Evolutionary conservation across 768 basidiomycete genomes (phyloP).

Genomic region (Russula abietina): DNA sequence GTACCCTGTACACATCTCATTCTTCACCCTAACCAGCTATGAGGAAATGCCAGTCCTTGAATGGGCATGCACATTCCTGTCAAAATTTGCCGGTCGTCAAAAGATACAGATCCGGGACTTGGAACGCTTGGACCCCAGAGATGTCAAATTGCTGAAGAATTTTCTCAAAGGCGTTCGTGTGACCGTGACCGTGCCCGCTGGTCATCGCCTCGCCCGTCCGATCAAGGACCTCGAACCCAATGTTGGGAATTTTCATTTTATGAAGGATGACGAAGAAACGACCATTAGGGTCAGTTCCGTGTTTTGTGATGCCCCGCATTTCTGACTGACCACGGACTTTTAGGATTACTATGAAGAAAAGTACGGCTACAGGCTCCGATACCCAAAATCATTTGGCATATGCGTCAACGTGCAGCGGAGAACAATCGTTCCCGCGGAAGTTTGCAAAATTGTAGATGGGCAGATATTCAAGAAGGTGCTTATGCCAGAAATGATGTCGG

Average conservation of each 20-base stretch:
- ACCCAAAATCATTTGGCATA: constrained; percentile 18
- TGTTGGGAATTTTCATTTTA: constrained; percentile 12
- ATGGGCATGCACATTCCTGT: constrained; percentile 17
- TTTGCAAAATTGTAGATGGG: constrained; percentile 22
- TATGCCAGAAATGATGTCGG: constrained; percentile 14
- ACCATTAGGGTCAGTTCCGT: constrained; percentile 13
- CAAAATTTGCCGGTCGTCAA: neutral
- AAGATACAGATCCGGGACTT: constrained; percentile 4
- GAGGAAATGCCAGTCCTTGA: constrained; percentile 21
- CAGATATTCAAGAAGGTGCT: constrained; percentile 24
- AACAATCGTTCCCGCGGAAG: constrained; percentile 19
- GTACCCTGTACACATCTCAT: neutral
- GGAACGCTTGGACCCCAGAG: neutral
- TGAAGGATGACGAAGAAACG: constrained; percentile 13
- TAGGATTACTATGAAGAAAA: constrained; percentile 18
- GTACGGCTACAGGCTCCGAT: constrained; percentile 13
- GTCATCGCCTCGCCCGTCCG: constrained; percentile 11
- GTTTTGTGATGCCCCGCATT: neutral
- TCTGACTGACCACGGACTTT: neutral
- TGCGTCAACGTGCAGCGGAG: constrained; percentile 12
- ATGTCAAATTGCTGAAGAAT: constrained; percentile 13
- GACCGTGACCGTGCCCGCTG: constrained; percentile 11
- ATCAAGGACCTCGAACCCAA: constrained; percentile 18
- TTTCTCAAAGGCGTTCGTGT: constrained; percentile 15
- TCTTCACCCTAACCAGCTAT: neutral